These are phyloP conservation scores for Pelargonium fulgidum DNA, from an alignment of 441 rosid species.

Conservation along the genomic window DNA sequence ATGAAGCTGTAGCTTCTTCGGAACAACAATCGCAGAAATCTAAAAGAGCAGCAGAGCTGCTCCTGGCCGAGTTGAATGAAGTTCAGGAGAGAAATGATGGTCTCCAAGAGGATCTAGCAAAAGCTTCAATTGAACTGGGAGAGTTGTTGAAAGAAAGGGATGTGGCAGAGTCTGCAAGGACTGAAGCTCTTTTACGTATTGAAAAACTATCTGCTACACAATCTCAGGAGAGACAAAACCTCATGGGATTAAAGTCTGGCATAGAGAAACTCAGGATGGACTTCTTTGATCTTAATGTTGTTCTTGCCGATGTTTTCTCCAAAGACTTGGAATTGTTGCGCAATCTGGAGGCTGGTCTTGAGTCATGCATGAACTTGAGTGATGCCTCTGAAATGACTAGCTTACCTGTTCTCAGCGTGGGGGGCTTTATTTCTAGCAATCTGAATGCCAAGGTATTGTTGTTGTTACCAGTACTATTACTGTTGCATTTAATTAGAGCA, in stretches of 20 bases:
- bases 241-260: slow-evolving; percentile 40
- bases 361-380: slow-evolving; percentile 41
- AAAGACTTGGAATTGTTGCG: slow-evolving; percentile 61
- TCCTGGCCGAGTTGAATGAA: slow-evolving; percentile 92
- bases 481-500: neutral
- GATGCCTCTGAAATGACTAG: slow-evolving; percentile 32
- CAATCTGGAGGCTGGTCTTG: slow-evolving; percentile 52
- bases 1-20: slow-evolving; percentile 45
- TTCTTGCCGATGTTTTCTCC: slow-evolving; percentile 44
- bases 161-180: slow-evolving; percentile 54
- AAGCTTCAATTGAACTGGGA: slow-evolving; percentile 41
- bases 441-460: slow-evolving; percentile 48
- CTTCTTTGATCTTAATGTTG: slow-evolving; percentile 39
- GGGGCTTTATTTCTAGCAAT: slow-evolving; percentile 22
- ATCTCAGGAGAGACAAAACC: slow-evolving; percentile 50
- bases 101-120: slow-evolving; percentile 80
- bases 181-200: slow-evolving; percentile 53
- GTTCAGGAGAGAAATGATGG: slow-evolving; percentile 96
- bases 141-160: slow-evolving; percentile 56
- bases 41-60: slow-evolving; percentile 82
- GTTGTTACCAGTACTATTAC: neutral
- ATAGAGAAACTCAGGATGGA: slow-evolving; percentile 45
- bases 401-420: slow-evolving; percentile 29
- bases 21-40: slow-evolving; percentile 82
- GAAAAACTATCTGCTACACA: slow-evolving; percentile 45